These are phyloP conservation scores for Craterostigma plantagineum DNA, from an alignment of 257 asterid species.

Conservation along the genomic window DNA sequence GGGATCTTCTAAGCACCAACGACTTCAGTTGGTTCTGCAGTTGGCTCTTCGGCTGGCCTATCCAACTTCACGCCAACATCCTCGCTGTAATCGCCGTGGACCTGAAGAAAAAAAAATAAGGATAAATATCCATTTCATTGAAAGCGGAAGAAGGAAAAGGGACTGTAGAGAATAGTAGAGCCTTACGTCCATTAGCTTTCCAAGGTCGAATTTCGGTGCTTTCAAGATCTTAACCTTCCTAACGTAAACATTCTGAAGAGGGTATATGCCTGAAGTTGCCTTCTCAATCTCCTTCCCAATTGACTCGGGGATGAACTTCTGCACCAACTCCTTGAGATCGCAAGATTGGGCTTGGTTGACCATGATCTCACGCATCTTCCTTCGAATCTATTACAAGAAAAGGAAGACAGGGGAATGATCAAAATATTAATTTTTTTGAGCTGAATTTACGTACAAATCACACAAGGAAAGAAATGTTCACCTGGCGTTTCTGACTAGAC, in stretches of 20 bases:
- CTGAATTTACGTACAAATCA: background rate
- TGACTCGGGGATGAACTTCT: slow-evolving; percentile 26
- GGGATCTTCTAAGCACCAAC: slow-evolving; percentile 16
- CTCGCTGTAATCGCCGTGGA: slow-evolving; percentile 24
- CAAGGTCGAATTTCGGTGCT: slow-evolving; percentile 33
- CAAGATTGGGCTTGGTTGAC: slow-evolving; percentile 23
- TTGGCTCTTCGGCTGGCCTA: slow-evolving; percentile 24
- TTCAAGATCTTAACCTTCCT: slow-evolving; percentile 31
- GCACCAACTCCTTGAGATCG: slow-evolving; percentile 28
- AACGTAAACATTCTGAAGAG: slow-evolving; percentile 25
- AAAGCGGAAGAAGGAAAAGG: background rate
- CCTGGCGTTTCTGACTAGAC: slow-evolving; percentile 29
- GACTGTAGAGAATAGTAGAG: background rate
- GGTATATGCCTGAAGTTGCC: slow-evolving; percentile 27
- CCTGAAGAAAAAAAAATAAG: slow-evolving; percentile 9
- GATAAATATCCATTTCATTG: background rate
- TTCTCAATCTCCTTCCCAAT: slow-evolving; percentile 33
- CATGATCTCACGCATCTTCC: slow-evolving; percentile 30
- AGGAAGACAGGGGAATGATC: background rate
- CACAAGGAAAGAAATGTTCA: background rate
- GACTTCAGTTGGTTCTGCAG: slow-evolving; percentile 23
- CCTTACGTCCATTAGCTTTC: slow-evolving; percentile 27
- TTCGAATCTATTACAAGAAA: slow-evolving; percentile 15
- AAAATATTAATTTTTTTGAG: background rate
- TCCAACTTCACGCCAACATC: slow-evolving; percentile 30